Evolutionary conservation across 2,329 filamentous ascomycete genomes (phyloP).

Genomic region (Thielaviopsis cerberus): DNA sequence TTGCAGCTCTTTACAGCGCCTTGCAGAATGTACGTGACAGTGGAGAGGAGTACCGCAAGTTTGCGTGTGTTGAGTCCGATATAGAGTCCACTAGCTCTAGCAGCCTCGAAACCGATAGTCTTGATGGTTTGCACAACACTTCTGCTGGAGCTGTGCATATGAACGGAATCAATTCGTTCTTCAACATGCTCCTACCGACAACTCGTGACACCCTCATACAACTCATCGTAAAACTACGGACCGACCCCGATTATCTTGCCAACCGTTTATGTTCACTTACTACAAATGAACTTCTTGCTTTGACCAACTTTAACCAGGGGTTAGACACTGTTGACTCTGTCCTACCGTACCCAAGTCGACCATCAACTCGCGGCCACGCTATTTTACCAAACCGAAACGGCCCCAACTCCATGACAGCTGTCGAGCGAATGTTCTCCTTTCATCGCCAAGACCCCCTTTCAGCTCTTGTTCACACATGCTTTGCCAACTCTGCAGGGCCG

Average conservation of each 20-base stretch:
- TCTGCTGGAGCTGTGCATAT: constrained; percentile 11
- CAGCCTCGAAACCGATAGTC: not conserved
- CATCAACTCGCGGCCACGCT: constrained; percentile 27
- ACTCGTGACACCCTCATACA: constrained; percentile 58
- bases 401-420: constrained; percentile 26
- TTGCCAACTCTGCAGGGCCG: constrained; percentile 67
- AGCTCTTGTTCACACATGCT: constrained; percentile 70
- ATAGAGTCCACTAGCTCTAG: constrained; percentile 37
- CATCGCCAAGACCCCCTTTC: constrained; percentile 76
- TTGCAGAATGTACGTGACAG: constrained; percentile 64
- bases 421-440: constrained; percentile 73
- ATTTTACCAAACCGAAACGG: constrained; percentile 14
- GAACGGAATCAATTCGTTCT: constrained; percentile 30
- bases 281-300: constrained; percentile 53
- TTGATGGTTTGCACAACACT: not conserved
- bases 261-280: constrained; percentile 60
- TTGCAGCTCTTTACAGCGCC: constrained; percentile 56
- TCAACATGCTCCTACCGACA: constrained; percentile 57
- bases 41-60: constrained; percentile 53
- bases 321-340: constrained; percentile 72
- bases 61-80: constrained; percentile 53
- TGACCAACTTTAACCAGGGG: constrained; percentile 61
- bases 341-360: constrained; percentile 45
- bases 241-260: constrained; percentile 74
- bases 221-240: constrained; percentile 66